Conservation (phyloP, 140 eudicot species). For the Stevia rebaudiana region DNA sequence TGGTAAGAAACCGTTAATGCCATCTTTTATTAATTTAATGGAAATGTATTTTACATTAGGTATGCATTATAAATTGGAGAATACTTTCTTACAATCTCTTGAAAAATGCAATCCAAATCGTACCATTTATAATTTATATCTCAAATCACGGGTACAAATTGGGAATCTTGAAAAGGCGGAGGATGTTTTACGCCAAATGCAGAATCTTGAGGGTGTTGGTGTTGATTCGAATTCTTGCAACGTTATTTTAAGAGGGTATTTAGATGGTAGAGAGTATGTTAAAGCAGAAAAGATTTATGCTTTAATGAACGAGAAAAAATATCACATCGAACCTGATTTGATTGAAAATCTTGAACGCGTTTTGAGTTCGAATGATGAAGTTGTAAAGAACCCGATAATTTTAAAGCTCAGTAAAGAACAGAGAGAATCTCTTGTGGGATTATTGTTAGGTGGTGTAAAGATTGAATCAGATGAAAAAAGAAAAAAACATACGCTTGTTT, state of each 20-base stretch:
- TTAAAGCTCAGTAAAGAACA: conserved; percentile 68
- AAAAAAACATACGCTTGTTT: conserved; percentile 45
- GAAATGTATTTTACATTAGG: conserved; percentile 46
- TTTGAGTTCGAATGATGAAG: conserved; percentile 45
- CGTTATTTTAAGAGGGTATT: conserved; percentile 57
- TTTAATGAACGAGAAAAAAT: conserved; percentile 65
- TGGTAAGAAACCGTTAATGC: conserved; percentile 59
- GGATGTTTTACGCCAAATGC: conserved; percentile 68
- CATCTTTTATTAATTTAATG: conserved; percentile 53
- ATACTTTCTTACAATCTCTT: conserved; percentile 49
- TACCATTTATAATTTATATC: conserved; percentile 47
- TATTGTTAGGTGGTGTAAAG: conserved; percentile 70
- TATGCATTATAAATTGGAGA: conserved; percentile 61
- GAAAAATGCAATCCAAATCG: conserved; percentile 57
- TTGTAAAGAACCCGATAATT: conserved; percentile 32
- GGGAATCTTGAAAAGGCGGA: conserved; percentile 67
- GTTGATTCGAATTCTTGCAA: conserved; percentile 57
- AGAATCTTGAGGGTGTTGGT: conserved; percentile 56
- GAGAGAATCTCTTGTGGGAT: conserved; percentile 75
- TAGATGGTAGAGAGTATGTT: conserved; percentile 38
- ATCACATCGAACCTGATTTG: conserved; percentile 48
- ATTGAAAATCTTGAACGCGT: conserved; percentile 51
- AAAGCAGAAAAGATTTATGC: conserved; percentile 59
- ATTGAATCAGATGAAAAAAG: conserved; percentile 51
- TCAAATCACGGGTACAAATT: conserved; percentile 56